Percentiles rank a stretch among this genome's conserved stretches.
phyloP scores from a whole-genome alignment of 2,329 filamentous ascomycete species.

The Graphilbum fragrans region DNA sequence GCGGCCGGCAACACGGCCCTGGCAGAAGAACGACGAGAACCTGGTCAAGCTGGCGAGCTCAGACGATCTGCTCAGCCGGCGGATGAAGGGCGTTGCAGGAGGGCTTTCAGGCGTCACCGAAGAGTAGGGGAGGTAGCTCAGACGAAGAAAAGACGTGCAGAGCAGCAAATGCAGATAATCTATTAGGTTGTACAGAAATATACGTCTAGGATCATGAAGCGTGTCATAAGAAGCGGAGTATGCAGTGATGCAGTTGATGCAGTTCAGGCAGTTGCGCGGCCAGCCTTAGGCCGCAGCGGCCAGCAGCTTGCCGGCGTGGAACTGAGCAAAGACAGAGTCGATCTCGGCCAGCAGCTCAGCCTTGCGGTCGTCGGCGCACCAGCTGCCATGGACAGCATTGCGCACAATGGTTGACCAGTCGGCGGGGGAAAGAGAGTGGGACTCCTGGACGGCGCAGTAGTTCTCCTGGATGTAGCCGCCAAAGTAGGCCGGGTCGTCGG shows the following conservation, averaged over 20 bases:
- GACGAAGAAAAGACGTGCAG: background rate
- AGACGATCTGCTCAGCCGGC: slow-evolving; percentile 42
- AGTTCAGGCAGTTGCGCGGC: no score
- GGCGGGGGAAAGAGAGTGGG: slow-evolving; percentile 46
- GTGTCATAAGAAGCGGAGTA: no score
- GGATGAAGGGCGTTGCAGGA: slow-evolving; percentile 46
- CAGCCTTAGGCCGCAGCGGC: background rate
- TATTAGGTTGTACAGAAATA: no score
- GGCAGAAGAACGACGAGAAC: slow-evolving; percentile 22
- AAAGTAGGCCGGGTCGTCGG: slow-evolving; percentile 66
- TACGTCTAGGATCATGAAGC: no score
- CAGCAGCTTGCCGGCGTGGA: slow-evolving; percentile 2
- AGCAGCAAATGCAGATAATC: background rate
- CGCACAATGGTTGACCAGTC: slow-evolving; percentile 57
- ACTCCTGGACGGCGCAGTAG: slow-evolving; percentile 63
- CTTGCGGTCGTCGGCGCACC: slow-evolving; percentile 55
- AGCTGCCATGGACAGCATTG: slow-evolving; percentile 54
- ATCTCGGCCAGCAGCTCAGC: slow-evolving; percentile 37
- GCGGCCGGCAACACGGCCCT: slow-evolving; percentile 19
- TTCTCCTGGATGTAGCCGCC: slow-evolving; percentile 65
- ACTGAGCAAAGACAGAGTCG: slow-evolving; percentile 18
- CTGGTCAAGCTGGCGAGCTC: slow-evolving; percentile 44
- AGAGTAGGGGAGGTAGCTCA: slow-evolving; percentile 15
- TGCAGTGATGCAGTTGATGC: no score
- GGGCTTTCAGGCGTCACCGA: slow-evolving; percentile 37